These are phyloP conservation scores for Russula foetens DNA, from an alignment of 768 basidiomycete species.

Conservation along the genomic window DNA sequence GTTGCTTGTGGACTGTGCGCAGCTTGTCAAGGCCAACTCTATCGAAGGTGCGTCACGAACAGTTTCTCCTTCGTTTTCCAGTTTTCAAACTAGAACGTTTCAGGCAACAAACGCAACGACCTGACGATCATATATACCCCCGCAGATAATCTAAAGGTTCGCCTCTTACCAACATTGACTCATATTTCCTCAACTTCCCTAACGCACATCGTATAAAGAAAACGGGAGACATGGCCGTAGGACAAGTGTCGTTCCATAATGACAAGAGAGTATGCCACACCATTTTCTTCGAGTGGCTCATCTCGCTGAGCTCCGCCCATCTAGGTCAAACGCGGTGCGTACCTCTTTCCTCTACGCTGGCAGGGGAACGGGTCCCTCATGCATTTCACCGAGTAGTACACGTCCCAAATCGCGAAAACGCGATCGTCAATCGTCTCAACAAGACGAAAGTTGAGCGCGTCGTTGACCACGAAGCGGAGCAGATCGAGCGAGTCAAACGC, in stretches of 20 bases:
- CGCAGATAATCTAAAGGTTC: constrained; percentile 83
- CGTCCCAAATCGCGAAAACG: constrained; percentile 73
- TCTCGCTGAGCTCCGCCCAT: not conserved
- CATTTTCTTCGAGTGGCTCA: not conserved
- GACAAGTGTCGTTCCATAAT: constrained; percentile 90
- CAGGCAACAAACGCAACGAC: constrained; percentile 95
- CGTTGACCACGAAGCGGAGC: constrained; percentile 89
- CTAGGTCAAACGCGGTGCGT: constrained; percentile 75
- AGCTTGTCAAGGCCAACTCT: constrained; percentile 95
- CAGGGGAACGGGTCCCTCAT: not conserved
- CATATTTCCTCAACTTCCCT: not conserved
- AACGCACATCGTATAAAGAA: constrained; percentile 44
- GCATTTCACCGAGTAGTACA: constrained; percentile 42
- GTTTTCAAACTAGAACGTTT: not conserved
- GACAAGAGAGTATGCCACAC: constrained; percentile 61
- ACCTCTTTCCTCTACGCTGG: not conserved
- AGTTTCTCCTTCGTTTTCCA: not conserved
- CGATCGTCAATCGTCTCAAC: constrained; percentile 85
- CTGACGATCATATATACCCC: constrained; percentile 93
- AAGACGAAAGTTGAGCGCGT: constrained; percentile 82
- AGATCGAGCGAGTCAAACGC: constrained; percentile 68
- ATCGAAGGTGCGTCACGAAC: constrained; percentile 66
- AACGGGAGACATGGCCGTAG: constrained; percentile 96
- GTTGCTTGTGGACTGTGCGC: constrained; percentile 78
- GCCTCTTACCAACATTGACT: not conserved